Evolutionary conservation across 805 yeast genomes (phyloP), one percentile per base, ranked within the genome.

Genomic region (Ogataea trehalophila): DNA sequence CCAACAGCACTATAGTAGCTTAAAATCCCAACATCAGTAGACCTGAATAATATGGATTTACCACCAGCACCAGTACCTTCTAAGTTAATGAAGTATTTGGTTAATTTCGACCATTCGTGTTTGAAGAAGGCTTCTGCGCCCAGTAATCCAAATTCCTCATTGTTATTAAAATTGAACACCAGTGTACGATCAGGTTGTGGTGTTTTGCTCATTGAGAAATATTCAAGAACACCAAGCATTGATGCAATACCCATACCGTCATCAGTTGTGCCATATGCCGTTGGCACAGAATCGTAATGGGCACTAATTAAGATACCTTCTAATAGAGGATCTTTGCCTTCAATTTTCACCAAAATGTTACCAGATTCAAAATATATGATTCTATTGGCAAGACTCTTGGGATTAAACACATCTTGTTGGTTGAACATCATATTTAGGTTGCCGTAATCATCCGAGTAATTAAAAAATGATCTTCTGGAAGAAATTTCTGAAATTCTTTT

Each of bases 61-160:
- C 94, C 91, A 23, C 96, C 96, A 1, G 94, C 85, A 2, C 97
- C 97, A 0, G 96, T 87, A 16, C 97, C 97, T 70, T 90, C 97
- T 52, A 90, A 69, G 62, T 91, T 91, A 54, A 90, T 72, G 48
- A 91, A 85, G 58, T 76, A 84, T 37, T 70, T 70, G 2, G 85
- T 81, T 15, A 77, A 63, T 37, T 73, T 65, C 20, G 79, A 72
- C 92, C 95, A 86, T 16, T 85, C 82, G 62, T 89, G 95, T 33
- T 75, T 62, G 45, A 86, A 66, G 56, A 88, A 89, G 0, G 85
- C 76, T 40, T 75, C 73, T 0, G 97, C 95, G 4, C 97, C 97
- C 46, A 82, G 68, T 31, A 91, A 71, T 0, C 95, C 96, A 65
- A 87, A 85, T 59, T 90, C 97, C 63, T 90, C 97, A 61, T 89